A percentile compares a stretch with the other conserved stretches of the same genome.
These are phyloP conservation scores for Orbilia brochopaga DNA, from an alignment of 2,329 filamentous ascomycete species.

Conservation along the genomic window DNA sequence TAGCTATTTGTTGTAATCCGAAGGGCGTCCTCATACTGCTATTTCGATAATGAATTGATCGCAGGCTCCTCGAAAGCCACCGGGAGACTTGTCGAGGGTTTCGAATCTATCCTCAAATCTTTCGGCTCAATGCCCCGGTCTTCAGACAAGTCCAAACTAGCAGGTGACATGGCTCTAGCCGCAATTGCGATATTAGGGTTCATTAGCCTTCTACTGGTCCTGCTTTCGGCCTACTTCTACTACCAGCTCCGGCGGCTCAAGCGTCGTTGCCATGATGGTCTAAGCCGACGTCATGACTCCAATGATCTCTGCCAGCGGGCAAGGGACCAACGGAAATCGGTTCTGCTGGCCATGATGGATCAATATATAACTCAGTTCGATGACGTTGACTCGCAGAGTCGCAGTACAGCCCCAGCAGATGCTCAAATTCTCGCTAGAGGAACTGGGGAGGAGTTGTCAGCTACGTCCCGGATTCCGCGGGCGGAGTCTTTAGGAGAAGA, in stretches of 20 bases:
- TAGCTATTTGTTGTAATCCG: too few species aligned
- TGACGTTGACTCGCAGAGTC: background rate
- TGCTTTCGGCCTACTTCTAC: conserved; percentile 20
- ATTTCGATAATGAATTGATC: too few species aligned
- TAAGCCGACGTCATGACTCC: background rate
- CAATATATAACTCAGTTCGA: background rate
- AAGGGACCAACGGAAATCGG: conserved; percentile 19
- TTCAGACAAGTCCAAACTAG: background rate
- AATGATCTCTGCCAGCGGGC: conserved; percentile 11
- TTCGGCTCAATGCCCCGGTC: background rate
- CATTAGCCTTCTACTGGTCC: conserved; percentile 11
- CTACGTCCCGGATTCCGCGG: background rate
- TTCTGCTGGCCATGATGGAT: background rate
- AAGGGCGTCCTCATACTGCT: too few species aligned
- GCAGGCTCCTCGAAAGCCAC: background rate
- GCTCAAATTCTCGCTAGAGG: background rate
- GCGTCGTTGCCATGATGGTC: conserved; percentile 6
- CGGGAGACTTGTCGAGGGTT: background rate
- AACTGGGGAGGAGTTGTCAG: too few species aligned
- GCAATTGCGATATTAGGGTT: conserved; percentile 21
- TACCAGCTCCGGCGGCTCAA: conserved; percentile 19
- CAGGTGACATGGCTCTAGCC: conserved; percentile 7
- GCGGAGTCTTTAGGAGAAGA: conserved; percentile 2
- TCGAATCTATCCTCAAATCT: background rate
- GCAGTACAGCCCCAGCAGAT: background rate